These are phyloP conservation scores for Meira miltonrushii DNA, from an alignment of 1,284 basidiomycete genomes.

Conservation along the genomic window DNA sequence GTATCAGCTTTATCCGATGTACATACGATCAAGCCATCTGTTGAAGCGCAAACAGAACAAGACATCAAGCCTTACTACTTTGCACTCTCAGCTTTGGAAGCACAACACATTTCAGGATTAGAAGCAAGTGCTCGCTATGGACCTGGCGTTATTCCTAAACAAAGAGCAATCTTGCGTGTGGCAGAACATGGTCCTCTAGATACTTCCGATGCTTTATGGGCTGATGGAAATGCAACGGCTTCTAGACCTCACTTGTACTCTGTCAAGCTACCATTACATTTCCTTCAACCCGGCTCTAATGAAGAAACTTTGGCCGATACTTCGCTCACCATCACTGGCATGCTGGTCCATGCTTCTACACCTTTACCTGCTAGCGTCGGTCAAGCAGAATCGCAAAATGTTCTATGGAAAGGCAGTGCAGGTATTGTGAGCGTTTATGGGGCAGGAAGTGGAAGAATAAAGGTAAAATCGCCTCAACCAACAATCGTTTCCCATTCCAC, in stretches of 20 bases:
- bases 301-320: slow-evolving; percentile 3
- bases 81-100: slow-evolving; percentile 1
- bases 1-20: not conserved
- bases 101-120: not conserved
- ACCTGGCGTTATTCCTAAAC: slow-evolving; percentile 8
- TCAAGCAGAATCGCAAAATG: slow-evolving; percentile 73
- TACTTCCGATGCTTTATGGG: not conserved
- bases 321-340: not conserved
- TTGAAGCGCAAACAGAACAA: not conserved
- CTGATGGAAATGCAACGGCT: not conserved
- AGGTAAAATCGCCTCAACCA: slow-evolving; percentile 69
- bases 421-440: slow-evolving; percentile 76
- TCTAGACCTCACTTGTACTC: slow-evolving; percentile 9
- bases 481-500: slow-evolving; percentile 62
- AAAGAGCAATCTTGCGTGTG: slow-evolving; percentile 10
- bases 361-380: slow-evolving; percentile 69
- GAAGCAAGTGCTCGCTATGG: slow-evolving; percentile 12
- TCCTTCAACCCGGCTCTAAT: not conserved
- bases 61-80: slow-evolving; percentile 5
- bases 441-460: slow-evolving; percentile 75
- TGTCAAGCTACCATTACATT: slow-evolving; percentile 5
- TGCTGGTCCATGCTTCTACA: slow-evolving; percentile 29
- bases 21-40: not conserved
- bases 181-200: slow-evolving; percentile 3
- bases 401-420: slow-evolving; percentile 70